A percentile compares a stretch with the other conserved stretches of the same genome.
phyloP scores from a whole-genome alignment of 441 rosid genomes.

The Bocquillonia castaneifolia region DNA sequence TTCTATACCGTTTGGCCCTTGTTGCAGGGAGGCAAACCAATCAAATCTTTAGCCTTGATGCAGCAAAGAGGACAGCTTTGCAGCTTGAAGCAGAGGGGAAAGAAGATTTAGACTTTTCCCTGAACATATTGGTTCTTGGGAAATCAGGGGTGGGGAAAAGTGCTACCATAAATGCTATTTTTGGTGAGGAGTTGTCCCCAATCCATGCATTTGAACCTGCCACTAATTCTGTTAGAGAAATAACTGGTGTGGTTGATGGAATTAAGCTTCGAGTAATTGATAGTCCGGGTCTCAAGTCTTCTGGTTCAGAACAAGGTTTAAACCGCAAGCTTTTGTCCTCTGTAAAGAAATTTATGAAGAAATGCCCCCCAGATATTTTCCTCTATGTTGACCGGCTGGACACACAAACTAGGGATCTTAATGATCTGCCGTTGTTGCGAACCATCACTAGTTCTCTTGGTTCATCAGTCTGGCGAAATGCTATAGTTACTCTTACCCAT shows the following conservation, averaged over 20 bases:
- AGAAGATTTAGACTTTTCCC: constrained; percentile 57
- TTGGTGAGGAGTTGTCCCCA: constrained; percentile 59
- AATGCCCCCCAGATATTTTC: constrained; percentile 76
- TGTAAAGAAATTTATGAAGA: constrained; percentile 58
- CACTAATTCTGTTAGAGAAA: constrained; percentile 60
- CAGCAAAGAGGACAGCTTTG: constrained; percentile 64
- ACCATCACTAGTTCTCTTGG: constrained; percentile 64
- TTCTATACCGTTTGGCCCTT: constrained; percentile 67
- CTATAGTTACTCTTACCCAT: constrained; percentile 78
- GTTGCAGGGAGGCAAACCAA: constrained; percentile 72
- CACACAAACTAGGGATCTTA: constrained; percentile 69
- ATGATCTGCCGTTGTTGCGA: constrained; percentile 69
- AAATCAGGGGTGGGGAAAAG: constrained; percentile 96
- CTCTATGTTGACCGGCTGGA: constrained; percentile 88
- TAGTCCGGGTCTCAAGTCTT: constrained; percentile 75
- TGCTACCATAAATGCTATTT: constrained; percentile 81
- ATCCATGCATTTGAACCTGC: constrained; percentile 74
- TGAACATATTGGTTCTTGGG: constrained; percentile 81
- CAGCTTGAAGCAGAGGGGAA: constrained; percentile 65
- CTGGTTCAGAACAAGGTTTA: constrained; percentile 65
- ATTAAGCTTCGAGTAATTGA: constrained; percentile 67
- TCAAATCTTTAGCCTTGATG: constrained; percentile 67
- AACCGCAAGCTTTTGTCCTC: constrained; percentile 62
- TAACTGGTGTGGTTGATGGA: constrained; percentile 64
- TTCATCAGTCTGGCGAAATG: constrained; percentile 77